Evolutionary conservation across 1,284 basidiomycete genomes (phyloP).

Genomic region (Cryptococcus sp.): DNA sequence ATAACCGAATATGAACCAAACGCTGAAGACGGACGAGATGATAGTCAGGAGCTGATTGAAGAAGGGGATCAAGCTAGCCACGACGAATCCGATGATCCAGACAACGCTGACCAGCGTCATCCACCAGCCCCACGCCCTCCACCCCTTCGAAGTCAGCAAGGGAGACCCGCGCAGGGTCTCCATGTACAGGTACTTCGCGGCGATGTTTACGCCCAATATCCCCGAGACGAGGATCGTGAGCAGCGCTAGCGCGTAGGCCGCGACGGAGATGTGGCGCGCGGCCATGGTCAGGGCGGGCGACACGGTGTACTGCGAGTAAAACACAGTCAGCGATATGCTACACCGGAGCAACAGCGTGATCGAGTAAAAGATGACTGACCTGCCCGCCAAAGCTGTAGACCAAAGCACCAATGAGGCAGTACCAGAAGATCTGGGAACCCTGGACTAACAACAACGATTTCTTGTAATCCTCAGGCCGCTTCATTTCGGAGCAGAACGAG

Average conservation of each 20-base stretch:
- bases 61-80: constrained; percentile 47
- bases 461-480: constrained; percentile 46
- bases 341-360: no score
- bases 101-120: constrained; percentile 39
- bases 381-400: constrained; percentile 47
- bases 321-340: no score
- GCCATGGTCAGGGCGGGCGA: constrained; percentile 48
- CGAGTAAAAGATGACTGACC: constrained; percentile 6
- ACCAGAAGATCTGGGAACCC: constrained; percentile 29
- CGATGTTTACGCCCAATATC: constrained; percentile 45
- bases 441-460: constrained; percentile 47
- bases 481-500: constrained; percentile 48
- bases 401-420: constrained; percentile 39
- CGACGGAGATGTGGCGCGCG: constrained; percentile 33
- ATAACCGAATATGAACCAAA: constrained; percentile 47
- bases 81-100: constrained; percentile 46
- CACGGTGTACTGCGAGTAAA: constrained; percentile 27
- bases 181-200: constrained; percentile 48
- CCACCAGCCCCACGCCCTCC: constrained; percentile 38
- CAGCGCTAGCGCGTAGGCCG: constrained; percentile 42
- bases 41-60: constrained; percentile 51
- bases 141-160: constrained; percentile 36
- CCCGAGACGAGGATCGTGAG: constrained; percentile 48
- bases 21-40: constrained; percentile 44
- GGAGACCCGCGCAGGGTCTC: constrained; percentile 34